Evolutionary conservation across 2,329 filamentous ascomycete genomes (phyloP), one percentile per base, ranked within the genome.

Genomic region (Aspergillus calidoustus): DNA sequence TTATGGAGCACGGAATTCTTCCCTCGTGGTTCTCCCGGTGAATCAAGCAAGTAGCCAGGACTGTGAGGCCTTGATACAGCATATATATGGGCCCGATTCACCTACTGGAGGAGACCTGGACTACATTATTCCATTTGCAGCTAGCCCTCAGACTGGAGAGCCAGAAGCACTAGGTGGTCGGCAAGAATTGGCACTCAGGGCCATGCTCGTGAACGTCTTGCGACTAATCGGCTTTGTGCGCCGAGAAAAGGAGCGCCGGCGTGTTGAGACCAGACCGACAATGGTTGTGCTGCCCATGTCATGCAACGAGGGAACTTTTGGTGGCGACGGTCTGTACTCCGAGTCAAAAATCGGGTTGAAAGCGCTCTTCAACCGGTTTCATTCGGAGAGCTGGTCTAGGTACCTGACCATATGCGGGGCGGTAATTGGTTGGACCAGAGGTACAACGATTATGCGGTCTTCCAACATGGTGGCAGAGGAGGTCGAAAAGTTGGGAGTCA

Each of bases 351-450:
- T 81, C 2, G 79, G 79, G 44, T 61, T 57, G 66, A 76, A 63
- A 23, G 50, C 61, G 2, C 34, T 68, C 3, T 61, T 68, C 51
- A 68, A 67, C 15, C 61, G 66, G 2, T 67, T 68, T 11, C 49
- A 59, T 19, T 68, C 66, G 1, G 66, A 68, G 11, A 62, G 44
- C n/a, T 68, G 66, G 66, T 67, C 63, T 3, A 60, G 38, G 0
- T 79, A 79, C 52, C 43, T 82, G 13, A 73, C 72, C 1, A 64
- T 82, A 4, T 79, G 76, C 55, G 80, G 79, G 9, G 76, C 74
- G 3, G 68, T 77, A 9, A 82, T 82, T 52, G 80, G 80, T 9
- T 82, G 80, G 80, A 82, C 80, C 7, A 70, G 79, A 41, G 78
- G 78, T 3, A 82, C 80, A 1, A 73, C 75, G 1, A 65, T 82